Evolutionary conservation across 139 green algal species (phyloP).

Genomic region (Volvox reticuliferus): DNA sequence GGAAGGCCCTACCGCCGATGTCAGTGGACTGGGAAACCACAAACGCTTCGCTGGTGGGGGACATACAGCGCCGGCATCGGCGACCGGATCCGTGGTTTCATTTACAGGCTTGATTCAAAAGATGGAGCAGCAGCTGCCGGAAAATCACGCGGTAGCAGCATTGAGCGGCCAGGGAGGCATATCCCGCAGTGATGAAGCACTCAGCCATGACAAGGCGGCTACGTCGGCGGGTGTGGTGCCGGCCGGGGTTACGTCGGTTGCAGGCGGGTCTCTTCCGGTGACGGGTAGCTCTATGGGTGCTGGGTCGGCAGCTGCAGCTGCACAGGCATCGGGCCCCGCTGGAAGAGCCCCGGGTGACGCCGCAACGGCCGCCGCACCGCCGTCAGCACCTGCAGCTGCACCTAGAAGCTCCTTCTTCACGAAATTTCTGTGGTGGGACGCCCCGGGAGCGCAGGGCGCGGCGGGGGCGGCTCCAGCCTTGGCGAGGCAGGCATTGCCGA

Average conservation of each 20-base stretch:
- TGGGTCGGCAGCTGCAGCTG: not conserved
- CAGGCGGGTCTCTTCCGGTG: too few species aligned
- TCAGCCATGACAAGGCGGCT: not conserved
- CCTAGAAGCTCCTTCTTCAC: not conserved
- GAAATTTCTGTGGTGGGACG: constrained; percentile 3
- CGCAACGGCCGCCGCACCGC: not conserved
- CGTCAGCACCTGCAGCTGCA: not conserved
- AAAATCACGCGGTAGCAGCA: not conserved
- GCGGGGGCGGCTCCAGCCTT: not conserved
- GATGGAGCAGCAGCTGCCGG: not conserved
- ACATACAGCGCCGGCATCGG: not conserved
- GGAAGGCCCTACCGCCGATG: not conserved
- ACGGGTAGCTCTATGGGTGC: not conserved
- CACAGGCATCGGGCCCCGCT: not conserved
- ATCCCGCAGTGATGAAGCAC: too few species aligned
- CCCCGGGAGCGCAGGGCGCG: too few species aligned
- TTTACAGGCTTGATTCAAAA: constrained; percentile 23
- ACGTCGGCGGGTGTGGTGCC: not conserved
- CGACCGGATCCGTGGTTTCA: not conserved
- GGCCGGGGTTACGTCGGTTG: too few species aligned
- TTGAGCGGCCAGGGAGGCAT: too few species aligned
- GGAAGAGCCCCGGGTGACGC: too few species aligned
- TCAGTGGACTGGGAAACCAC: not conserved
- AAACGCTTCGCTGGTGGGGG: not conserved
- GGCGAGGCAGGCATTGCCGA: not conserved